Evolutionary conservation across 257 asterid species (phyloP), one percentile per base, ranked within the genome.

Genomic region (Pogostemon cablin): DNA sequence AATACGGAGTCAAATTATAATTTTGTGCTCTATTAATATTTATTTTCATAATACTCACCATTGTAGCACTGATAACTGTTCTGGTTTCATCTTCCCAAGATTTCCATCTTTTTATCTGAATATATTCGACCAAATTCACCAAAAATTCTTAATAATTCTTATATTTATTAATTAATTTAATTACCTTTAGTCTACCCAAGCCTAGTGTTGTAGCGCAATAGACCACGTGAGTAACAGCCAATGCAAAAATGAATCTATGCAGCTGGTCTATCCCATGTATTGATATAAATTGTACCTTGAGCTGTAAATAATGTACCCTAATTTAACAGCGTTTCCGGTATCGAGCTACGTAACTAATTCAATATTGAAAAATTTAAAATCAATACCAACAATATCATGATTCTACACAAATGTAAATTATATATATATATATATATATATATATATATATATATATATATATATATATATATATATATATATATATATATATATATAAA

Each of bases 41-140:
- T 35, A 34, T 2, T 42, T 62, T 15, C 17, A 42, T 62, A n/a
- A 41, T 62, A 62, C 39, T 42, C 9, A 64, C 69, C 69, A 65
- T 65, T 65, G 46, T 47, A 10, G 54, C 70, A 65, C 25, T 65
- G 70, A 34, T 65, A 65, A 65, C 58, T 7, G 70, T 65, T 44
- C 8, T 65, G 32, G 58, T 65, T 49, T 65, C 70, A 46, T 65
- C 58, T 65, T 65, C 70, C 70, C 70, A 64, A 25, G 57, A 44
- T 41, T 64, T 64, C 69, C 69, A 64, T 32, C 49, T 64, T 3
- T 37, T 64, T 44, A 64, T 64, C 69, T 64, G 55, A n/a, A 49
- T 4, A 9, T 2, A 48, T 17, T 6, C 49, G 8, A 25, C 32
- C 32, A 25, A 25, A 25, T 25, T 25, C 32, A 25, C 32, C 32